Conservation (phyloP, 116 monocot genomes). For the Trichopus zeylanicus region DNA sequence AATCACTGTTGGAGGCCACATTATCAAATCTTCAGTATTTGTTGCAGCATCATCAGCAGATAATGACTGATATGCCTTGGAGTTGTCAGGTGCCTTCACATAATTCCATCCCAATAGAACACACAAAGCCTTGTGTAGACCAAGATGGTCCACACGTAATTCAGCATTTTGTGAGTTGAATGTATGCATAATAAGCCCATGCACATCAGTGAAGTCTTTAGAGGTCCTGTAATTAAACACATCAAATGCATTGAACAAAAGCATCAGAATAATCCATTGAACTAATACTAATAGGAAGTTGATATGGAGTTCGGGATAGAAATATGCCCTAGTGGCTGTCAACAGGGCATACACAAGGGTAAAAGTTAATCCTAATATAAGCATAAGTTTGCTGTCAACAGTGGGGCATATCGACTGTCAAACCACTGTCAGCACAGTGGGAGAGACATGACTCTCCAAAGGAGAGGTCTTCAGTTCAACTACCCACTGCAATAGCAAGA, state of each 20-base stretch:
- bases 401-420: too few relatives aligned
- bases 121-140: conserved; percentile 90
- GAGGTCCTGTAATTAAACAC: conserved; percentile 60
- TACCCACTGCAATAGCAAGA: too few relatives aligned
- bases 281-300: not conserved
- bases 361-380: not conserved
- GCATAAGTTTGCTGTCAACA: too few relatives aligned
- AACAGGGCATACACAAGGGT: not conserved
- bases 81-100: conserved; percentile 59
- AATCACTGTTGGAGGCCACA: conserved; percentile 88
- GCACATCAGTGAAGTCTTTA: conserved; percentile 73
- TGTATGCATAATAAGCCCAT: conserved; percentile 75
- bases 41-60: conserved; percentile 48
- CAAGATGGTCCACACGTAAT: conserved; percentile 68
- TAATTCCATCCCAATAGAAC: conserved; percentile 95
- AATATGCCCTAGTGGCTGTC: not conserved
- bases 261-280: conserved; percentile 4
- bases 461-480: too few relatives aligned
- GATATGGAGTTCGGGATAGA: not conserved
- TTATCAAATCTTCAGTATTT: conserved; percentile 86
- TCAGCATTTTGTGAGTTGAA: conserved; percentile 56
- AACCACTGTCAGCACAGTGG: too few relatives aligned
- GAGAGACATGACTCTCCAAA: too few relatives aligned
- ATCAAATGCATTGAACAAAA: conserved; percentile 17
- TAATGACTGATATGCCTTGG: conserved; percentile 71